Conservation (phyloP, 148 eudicot genomes). For the Amaranthus cruentus region DNA sequence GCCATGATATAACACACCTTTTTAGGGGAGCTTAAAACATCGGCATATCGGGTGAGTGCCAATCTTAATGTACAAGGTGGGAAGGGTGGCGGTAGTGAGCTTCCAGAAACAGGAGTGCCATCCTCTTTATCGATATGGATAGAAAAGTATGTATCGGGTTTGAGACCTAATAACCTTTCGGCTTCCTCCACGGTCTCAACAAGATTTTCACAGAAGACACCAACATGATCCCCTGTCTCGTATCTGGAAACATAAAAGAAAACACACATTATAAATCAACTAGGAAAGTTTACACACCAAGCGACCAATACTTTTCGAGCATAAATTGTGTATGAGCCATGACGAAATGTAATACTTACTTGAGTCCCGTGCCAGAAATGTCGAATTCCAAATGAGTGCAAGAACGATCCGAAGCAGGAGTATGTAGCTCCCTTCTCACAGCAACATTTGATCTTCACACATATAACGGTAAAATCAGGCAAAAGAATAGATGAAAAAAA, state of each 20-base stretch:
- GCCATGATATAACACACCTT: slow-evolving; percentile 44
- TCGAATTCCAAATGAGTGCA: slow-evolving; percentile 96
- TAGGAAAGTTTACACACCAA: neutral
- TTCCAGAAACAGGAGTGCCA: slow-evolving; percentile 61
- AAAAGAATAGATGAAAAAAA: slow-evolving; percentile 6
- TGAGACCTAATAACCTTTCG: slow-evolving; percentile 52
- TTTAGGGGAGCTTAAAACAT: slow-evolving; percentile 79
- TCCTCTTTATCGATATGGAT: slow-evolving; percentile 82
- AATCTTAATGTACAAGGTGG: slow-evolving; percentile 77
- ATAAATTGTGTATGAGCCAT: neutral
- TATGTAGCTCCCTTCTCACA: slow-evolving; percentile 82
- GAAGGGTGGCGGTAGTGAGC: slow-evolving; percentile 76
- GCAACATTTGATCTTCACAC: slow-evolving; percentile 67
- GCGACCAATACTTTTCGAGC: neutral
- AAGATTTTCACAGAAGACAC: slow-evolving; percentile 83
- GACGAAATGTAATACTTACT: slow-evolving; percentile 43
- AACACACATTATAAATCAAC: slow-evolving; percentile 1
- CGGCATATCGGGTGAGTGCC: slow-evolving; percentile 80
- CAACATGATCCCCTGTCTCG: slow-evolving; percentile 99
- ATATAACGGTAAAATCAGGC: slow-evolving; percentile 10
- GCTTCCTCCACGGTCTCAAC: slow-evolving; percentile 79
- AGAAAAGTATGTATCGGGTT: slow-evolving; percentile 71
- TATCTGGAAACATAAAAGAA: slow-evolving; percentile 41
- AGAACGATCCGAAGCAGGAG: slow-evolving; percentile 86
- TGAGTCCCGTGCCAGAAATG: slow-evolving; percentile 69